Base-by-base conservation (phyloP, 2,329 filamentous ascomycete genomes). In the Penicillium palitans region DNA sequence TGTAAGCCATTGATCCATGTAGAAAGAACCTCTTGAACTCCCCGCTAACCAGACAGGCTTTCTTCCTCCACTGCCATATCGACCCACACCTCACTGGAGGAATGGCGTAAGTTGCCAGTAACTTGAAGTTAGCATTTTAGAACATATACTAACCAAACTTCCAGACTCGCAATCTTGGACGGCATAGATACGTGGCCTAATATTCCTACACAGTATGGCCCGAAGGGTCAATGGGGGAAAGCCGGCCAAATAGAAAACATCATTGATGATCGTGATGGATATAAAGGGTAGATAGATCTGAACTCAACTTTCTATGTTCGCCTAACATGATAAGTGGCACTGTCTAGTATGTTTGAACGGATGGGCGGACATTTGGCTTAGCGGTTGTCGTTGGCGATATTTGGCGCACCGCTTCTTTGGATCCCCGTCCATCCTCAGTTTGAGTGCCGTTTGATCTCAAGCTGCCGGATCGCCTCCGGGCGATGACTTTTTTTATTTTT, bases 11-110 rank as follows among this genome's bases (percentile, higher is more conserved):
- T 8, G 7, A 24, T 52, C 5, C 19, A 24, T 21, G 13, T 40
- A n/a, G 6, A 35, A 35, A n/a, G 6, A 35, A 35, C 6, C 8
- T 40, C 37, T 21, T 2, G 8, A 4, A 31, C 3, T 31, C 10
- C 19, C 39, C 5, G 17, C 44, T 55, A 49, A 55, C 45, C 8
- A 42, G 27, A 15, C 15, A 55, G 52, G 45, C 47, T 4, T 57
- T 57, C 40, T 52, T 57, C 31, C 31, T 57, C n/a, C 47, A 52
- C 13, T 57, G 54, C n/a, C 54, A 57, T 10, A 52, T 52, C 33
- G 47, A 57, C 8, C 54, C 47, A 6, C 54, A 57, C n/a, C 40
- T 57, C 17, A 57, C 47, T 13, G 54, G 54, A 15, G 47, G 54
- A 15, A 57, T 57, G 54, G 47, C 41, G 54, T 57, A 52, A 46